These are phyloP conservation scores for Fusarium staphyleae DNA, from an alignment of 2,329 filamentous ascomycete genomes.

Conservation along the genomic window DNA sequence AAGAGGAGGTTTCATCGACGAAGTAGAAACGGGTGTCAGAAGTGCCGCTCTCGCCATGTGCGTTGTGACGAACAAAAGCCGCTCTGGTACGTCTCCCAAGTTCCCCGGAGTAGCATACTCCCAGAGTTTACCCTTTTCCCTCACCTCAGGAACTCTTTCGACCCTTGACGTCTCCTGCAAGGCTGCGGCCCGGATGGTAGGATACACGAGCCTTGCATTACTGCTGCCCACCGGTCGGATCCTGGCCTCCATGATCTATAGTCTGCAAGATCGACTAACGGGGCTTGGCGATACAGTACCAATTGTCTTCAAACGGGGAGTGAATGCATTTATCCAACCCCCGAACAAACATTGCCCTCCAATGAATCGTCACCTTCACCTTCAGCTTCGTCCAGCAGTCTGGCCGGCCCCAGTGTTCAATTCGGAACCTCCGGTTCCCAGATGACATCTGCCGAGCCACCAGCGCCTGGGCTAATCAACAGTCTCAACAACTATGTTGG, in stretches of 20 bases:
- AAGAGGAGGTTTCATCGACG: slow-evolving; percentile 49
- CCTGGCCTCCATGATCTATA: slow-evolving; percentile 14
- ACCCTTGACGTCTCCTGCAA: slow-evolving; percentile 30
- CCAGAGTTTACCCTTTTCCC: slow-evolving; percentile 17
- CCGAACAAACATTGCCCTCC: slow-evolving; percentile 37
- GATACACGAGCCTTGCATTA: slow-evolving; percentile 37
- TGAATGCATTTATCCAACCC: slow-evolving; percentile 50
- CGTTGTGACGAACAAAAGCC: slow-evolving; percentile 56
- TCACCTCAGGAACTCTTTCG: slow-evolving; percentile 9
- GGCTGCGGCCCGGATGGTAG: slow-evolving; percentile 25
- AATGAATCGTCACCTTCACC: slow-evolving; percentile 36
- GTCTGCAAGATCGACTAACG: slow-evolving; percentile 30
- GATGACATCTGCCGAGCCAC: slow-evolving; percentile 25
- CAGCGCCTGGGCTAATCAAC: slow-evolving; percentile 31
- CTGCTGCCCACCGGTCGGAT: slow-evolving; percentile 10
- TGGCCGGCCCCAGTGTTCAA: slow-evolving; percentile 6
- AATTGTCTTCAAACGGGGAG: slow-evolving; percentile 55
- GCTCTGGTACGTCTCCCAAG: slow-evolving; percentile 50
- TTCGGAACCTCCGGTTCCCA: slow-evolving; percentile 18
- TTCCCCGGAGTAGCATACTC: slow-evolving; percentile 5
- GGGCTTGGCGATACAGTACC: slow-evolving; percentile 46
- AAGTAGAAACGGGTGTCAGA: slow-evolving; percentile 48
- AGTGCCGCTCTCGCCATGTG: slow-evolving; percentile 53
- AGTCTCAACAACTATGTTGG: slow-evolving; percentile 43
- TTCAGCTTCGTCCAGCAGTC: slow-evolving; percentile 22